Evolutionary conservation across 768 basidiomycete species (phyloP), one percentile per base, ranked within the genome.

Genomic region (Candolleomyces aberdarensis): DNA sequence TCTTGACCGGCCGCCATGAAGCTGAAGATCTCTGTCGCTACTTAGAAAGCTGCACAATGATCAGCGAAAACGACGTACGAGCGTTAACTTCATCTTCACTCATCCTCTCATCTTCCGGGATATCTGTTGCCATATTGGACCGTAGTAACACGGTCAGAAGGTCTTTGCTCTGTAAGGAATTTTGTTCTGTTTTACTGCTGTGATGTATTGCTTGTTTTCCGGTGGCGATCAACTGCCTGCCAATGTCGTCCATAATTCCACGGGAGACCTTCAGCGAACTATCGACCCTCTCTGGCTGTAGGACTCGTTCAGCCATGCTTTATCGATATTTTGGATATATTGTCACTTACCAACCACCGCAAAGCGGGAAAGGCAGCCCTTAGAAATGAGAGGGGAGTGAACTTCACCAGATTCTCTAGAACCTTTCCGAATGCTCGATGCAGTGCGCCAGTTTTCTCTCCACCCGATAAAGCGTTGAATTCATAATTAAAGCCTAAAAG

Each of bases 101-200:
- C 72, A 91, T 72, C 41, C 75, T 74, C 67, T 87, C 85, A 49
- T 65, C 73, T 6, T 81, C 80, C 0, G 82, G 80, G 4, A 86
- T 64, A 66, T 90, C 85, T 0, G 78, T 81, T 0, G 84, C 80
- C 74, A 86, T 80, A 67, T 90, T 91, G 3, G 88, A 87, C 60
- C 78, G 78, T 44, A 89, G 74, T 4, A 90, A 74, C 22, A 88
- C 65, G 0, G 83, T 84, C 4, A 90, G 73, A 3, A 91, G 67
- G 72, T 89, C 88, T 17, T 83, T 79, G 71, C 72, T 76, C 69
- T 65, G 64, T 59, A 70, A 62, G 4, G 66, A 63, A 3, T 68
- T 67, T 39, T 73, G 71, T 19, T 70, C 67, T 70, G 7, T 69
- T 69, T 26, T 73, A 66, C 3, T 64, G 69, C 26, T 26, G 26